A percentile compares a stretch with the other conserved stretches of the same genome.
Conservation (phyloP, 495 filamentous ascomycete genomes). For the Penicillium coffeae region DNA sequence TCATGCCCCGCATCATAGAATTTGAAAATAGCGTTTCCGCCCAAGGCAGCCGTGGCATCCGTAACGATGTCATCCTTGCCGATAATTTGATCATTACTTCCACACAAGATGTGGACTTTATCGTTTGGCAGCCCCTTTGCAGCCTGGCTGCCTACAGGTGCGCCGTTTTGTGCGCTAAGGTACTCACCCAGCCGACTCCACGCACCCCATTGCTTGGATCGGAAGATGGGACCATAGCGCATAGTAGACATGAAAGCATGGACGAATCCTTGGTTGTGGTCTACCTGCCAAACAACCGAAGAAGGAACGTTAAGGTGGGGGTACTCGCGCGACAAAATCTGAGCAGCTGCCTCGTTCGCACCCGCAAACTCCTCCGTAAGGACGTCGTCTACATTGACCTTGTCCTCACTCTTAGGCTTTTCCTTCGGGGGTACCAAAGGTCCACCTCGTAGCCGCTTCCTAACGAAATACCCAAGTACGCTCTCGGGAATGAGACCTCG, state of each 20-base stretch:
- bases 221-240: conserved; percentile 51
- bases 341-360: conserved; percentile 30
- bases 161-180: conserved; percentile 41
- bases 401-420: conserved; percentile 18
- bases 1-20: conserved; percentile 55
- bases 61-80: conserved; percentile 52
- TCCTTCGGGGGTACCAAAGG: conserved; percentile 36
- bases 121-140: conserved; percentile 35
- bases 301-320: conserved; percentile 42
- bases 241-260: conserved; percentile 57
- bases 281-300: conserved; percentile 54
- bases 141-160: conserved; percentile 12
- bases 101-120: conserved; percentile 54
- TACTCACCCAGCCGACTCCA: conserved; percentile 56
- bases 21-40: conserved; percentile 45
- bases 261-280: conserved; percentile 52
- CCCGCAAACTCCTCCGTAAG: conserved; percentile 37
- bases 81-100: conserved; percentile 51
- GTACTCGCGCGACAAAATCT: conserved; percentile 42
- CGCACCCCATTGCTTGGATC: conserved; percentile 41
- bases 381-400: conserved; percentile 32
- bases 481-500: conserved; percentile 55
- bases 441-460: conserved; percentile 48
- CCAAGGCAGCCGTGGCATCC: conserved; percentile 49
- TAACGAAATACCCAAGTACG: conserved; percentile 51